Evolutionary conservation across 495 filamentous ascomycete species (phyloP), one percentile per base, ranked within the genome.

Genomic region (Xylaria nigripes): DNA sequence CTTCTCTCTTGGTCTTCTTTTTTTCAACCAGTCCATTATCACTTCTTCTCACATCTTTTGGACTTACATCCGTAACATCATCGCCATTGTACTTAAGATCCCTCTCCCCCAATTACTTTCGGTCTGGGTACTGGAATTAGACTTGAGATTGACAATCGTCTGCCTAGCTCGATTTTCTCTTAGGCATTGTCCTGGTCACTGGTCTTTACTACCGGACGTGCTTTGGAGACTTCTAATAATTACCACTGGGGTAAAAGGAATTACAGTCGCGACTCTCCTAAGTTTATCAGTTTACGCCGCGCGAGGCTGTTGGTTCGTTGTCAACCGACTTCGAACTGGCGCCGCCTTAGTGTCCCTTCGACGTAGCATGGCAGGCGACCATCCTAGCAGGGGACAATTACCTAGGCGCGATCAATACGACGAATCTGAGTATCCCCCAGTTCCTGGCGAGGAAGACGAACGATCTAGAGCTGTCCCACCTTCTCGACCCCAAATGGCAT

Each of bases 401-500:
- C 59, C 66, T 51, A 69, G 68, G 58, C 67, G 72, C 45, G 58
- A 63, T 18, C 44, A 22, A 30, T 51, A 52, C 51, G 65, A 70
- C 38, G 70, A 73, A 22, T 68, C 72, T 36, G 68, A 72, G 47
- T 77, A 79, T 59, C 72, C 71, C n/a, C 71, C 75, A 27, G 67
- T 72, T 49, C 68, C 75, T 8, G 70, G 67, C 16, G 76, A 78
- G 46, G 70, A 74, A 50, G 71, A 74, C 55, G 70, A 74, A 27
- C 70, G 68, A 24, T 56, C 57, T 9, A 64, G 69, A 59, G 62
- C 66, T 16, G 68, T 68, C 55, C 68, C 45, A 12, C 24, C 62
- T 51, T 65, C 54, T 46, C 60, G 60, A 45, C 55, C 62, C 23
- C 60, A 61, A 27, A 70, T 70, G 68, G 55, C 60, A 22, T 36